phyloP scores from a whole-genome alignment of 441 rosid species.

The Flueggea neowawraea region DNA sequence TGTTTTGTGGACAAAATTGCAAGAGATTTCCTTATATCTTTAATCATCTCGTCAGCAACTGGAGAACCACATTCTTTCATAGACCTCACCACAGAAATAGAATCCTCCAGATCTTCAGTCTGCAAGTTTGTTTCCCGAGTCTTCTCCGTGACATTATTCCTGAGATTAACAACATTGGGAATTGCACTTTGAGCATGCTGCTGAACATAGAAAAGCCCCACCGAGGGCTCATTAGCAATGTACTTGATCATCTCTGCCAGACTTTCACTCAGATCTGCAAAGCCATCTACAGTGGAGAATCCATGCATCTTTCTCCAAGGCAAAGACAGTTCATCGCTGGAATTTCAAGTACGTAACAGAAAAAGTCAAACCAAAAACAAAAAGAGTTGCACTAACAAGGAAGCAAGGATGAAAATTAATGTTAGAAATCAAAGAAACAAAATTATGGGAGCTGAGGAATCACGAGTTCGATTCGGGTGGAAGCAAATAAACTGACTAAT shows the following conservation, averaged over 20 bases:
- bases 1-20: slow-evolving; percentile 59
- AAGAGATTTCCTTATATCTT: slow-evolving; percentile 63
- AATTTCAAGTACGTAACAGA: slow-evolving; percentile 10
- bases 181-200: slow-evolving; percentile 78
- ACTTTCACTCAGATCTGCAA: slow-evolving; percentile 84
- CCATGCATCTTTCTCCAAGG: slow-evolving; percentile 69
- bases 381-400: too few relatives aligned
- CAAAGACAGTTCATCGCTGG: slow-evolving; percentile 46
- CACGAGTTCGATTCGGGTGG: too few relatives aligned
- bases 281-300: slow-evolving; percentile 91
- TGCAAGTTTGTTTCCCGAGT: slow-evolving; percentile 67
- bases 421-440: too few relatives aligned
- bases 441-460: too few relatives aligned
- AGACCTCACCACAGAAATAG: slow-evolving; percentile 61
- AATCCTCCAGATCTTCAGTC: slow-evolving; percentile 80
- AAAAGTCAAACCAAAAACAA: slow-evolving; percentile 5
- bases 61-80: slow-evolving; percentile 82
- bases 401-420: too few relatives aligned
- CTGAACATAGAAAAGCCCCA: slow-evolving; percentile 89
- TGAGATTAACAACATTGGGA: slow-evolving; percentile 62
- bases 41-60: slow-evolving; percentile 82
- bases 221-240: slow-evolving; percentile 91
- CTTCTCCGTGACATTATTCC: slow-evolving; percentile 46
- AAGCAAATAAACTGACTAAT: too few relatives aligned
- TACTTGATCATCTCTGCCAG: slow-evolving; percentile 92